Percentiles rank a stretch among this genome's conserved stretches.
Conservation (phyloP, 2,329 filamentous ascomycete species). For the Rhynchosporium graminicola region DNA sequence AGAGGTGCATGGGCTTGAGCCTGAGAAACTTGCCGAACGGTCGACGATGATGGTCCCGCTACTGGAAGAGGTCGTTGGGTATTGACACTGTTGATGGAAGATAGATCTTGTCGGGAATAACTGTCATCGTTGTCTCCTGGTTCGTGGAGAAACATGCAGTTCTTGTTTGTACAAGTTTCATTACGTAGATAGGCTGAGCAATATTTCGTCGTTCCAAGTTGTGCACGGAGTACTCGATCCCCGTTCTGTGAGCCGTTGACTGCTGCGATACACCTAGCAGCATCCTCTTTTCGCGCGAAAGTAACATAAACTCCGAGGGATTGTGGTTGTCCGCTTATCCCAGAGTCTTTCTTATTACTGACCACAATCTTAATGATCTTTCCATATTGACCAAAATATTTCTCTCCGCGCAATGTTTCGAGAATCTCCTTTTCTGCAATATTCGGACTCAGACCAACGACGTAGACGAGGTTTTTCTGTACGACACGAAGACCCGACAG, state of each 20-base stretch:
- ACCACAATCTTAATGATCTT: constrained; percentile 99
- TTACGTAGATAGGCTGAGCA: constrained; percentile 95
- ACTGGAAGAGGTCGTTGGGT: constrained; percentile 67
- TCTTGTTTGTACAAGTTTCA: constrained; percentile 90
- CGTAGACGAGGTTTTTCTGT: constrained; percentile 98
- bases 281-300: constrained; percentile 88
- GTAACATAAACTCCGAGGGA: constrained; percentile 98
- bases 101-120: constrained; percentile 91
- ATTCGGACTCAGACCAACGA: constrained; percentile 89
- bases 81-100: constrained; percentile 87
- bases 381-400: constrained; percentile 98
- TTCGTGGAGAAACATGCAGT: constrained; percentile 98
- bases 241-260: constrained; percentile 93
- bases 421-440: constrained; percentile 91
- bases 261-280: constrained; percentile 82
- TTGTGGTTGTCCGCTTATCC: constrained; percentile 49
- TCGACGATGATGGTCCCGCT: constrained; percentile 53
- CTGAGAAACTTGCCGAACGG: constrained; percentile 53
- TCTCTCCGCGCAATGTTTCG: constrained; percentile 82
- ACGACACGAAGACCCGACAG: constrained; percentile 93
- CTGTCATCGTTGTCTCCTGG: constrained; percentile 98
- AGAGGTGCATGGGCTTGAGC: constrained; percentile 42
- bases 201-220: constrained; percentile 91
- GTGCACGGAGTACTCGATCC: constrained; percentile 78
- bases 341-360: constrained; percentile 75